Base-by-base conservation (phyloP, 345 rosid genomes). In the Arabidopsis suecica region DNA sequence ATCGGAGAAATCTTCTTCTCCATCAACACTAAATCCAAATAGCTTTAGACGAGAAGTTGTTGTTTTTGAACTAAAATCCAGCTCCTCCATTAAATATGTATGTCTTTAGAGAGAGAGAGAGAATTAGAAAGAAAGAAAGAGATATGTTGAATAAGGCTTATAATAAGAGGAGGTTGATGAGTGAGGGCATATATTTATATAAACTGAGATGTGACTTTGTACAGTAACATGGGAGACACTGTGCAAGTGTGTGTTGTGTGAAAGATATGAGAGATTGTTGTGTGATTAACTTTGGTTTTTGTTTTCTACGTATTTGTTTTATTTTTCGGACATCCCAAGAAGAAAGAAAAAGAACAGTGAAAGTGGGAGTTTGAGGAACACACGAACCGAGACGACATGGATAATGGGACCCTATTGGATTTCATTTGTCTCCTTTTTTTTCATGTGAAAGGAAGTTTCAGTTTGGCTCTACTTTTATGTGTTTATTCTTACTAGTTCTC, bases 21-120 rank as follows among this genome's bases (percentile, higher is more conserved):
- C 93, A 0, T 88, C 77, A 47, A 94, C 96, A 80, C 76, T 84
- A 81, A 88, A 91, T 61, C 98, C 98, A 71, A 94, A 94, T 63
- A 94, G 92, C 71, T 90, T 94, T 72, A 94, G 69, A 60, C 95
- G 83, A 28, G 93, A 78, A 12, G 84, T 67, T 6, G 85, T 37
- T 25, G 68, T 77, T 53, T 81, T 83, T 65, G 85, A 70, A 53
- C 78, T 61, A 50, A 72, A 86, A 51, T 87, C 84, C 1, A 86
- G 76, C 67, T 84, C 91, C 48, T 83, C 88, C 92, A 89, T 89
- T 58, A 68, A 37, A 20, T 33, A 38, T 59, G 5, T 33, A 12
- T 5, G 22, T 16, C 3, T 59, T 33, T 13, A 20, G 8, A 44
- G 71, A 67, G 34, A 57, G 9, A 65, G 58, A 67, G 67, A 28